Evolutionary conservation across 768 basidiomycete genomes (phyloP).

Genomic region (Tylopilus sp.): DNA sequence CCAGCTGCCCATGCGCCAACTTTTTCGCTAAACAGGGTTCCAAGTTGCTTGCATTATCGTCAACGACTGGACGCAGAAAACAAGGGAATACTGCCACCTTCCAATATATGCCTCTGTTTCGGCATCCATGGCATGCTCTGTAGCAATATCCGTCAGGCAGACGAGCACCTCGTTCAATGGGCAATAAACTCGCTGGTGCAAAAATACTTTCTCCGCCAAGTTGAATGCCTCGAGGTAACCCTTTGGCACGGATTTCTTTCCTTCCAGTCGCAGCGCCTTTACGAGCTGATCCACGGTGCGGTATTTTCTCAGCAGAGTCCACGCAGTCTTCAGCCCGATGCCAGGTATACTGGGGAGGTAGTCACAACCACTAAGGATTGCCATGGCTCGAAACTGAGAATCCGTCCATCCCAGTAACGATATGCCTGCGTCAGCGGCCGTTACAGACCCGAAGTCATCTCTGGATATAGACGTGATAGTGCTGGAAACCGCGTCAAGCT

Average conservation of each 20-base stretch:
- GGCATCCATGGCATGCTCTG: constrained; percentile 49
- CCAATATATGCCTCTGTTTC: constrained; percentile 73
- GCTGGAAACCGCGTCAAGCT: constrained; percentile 68
- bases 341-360: constrained; percentile 90
- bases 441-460: constrained; percentile 61
- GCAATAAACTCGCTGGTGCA: constrained; percentile 91
- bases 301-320: constrained; percentile 74
- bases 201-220: constrained; percentile 87
- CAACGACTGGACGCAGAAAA: constrained; percentile 5
- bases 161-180: constrained; percentile 64
- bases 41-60: constrained; percentile 48
- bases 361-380: constrained; percentile 90
- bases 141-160: constrained; percentile 60
- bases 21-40: constrained; percentile 59
- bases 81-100: constrained; percentile 37
- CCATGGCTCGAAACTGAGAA: constrained; percentile 87
- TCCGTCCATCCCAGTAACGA: constrained; percentile 89
- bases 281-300: constrained; percentile 85
- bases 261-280: constrained; percentile 71
- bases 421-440: constrained; percentile 50
- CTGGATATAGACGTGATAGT: constrained; percentile 68
- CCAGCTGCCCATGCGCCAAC: constrained; percentile 64
- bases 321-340: constrained; percentile 92
- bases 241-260: constrained; percentile 75
- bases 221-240: constrained; percentile 73